These are phyloP conservation scores for Phaeosphaeriaceae sp. DNA, from an alignment of 2,329 filamentous ascomycete species.

Conservation along the genomic window DNA sequence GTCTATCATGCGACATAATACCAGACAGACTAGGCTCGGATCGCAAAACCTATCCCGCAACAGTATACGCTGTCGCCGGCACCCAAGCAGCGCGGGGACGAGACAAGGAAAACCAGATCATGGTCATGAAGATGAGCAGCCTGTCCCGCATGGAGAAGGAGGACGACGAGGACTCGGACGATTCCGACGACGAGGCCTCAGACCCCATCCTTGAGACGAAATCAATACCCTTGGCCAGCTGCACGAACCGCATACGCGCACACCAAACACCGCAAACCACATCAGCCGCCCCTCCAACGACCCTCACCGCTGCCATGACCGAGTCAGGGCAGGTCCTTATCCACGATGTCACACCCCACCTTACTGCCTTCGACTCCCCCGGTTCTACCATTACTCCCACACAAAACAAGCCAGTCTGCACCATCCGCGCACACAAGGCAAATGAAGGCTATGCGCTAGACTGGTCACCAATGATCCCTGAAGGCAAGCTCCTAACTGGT, in stretches of 20 bases:
- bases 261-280: conserved; percentile 80
- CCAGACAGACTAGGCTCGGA: conserved; percentile 86
- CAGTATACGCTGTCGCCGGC: conserved; percentile 92
- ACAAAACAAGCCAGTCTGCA: conserved; percentile 88
- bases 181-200: conserved; percentile 72
- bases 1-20: conserved; percentile 92
- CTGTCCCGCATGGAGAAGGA: conserved; percentile 87
- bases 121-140: conserved; percentile 96
- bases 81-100: conserved; percentile 84
- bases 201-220: conserved; percentile 95
- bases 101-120: conserved; percentile 87
- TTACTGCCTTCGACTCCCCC: conserved; percentile 88
- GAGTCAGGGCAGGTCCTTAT: conserved; percentile 89
- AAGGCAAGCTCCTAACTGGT: conserved; percentile 88
- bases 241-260: conserved; percentile 90
- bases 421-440: conserved; percentile 86
- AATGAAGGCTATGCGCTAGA: conserved; percentile 94
- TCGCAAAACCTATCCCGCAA: conserved; percentile 91
- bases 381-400: conserved; percentile 78
- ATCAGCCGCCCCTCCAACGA: conserved; percentile 75
- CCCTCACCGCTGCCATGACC: conserved; percentile 89
- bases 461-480: conserved; percentile 84
- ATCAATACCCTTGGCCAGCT: conserved; percentile 83
- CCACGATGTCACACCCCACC: conserved; percentile 91
- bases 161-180: conserved; percentile 72